Evolutionary conservation across 2,329 filamentous ascomycete genomes (phyloP), one percentile per base, ranked within the genome.

Genomic region (Nothophaeocryptopus gaeumannii): DNA sequence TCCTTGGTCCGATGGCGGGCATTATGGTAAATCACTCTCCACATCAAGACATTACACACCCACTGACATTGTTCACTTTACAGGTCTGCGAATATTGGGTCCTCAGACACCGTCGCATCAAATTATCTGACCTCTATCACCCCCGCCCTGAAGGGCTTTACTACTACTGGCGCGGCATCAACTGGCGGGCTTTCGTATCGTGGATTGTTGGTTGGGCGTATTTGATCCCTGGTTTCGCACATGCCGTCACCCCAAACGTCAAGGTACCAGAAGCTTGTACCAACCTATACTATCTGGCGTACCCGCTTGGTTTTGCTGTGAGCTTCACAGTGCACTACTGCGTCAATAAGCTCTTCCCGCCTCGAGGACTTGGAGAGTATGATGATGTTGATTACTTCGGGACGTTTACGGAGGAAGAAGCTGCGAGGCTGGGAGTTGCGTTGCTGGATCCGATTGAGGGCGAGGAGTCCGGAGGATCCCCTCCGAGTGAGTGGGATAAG

Each of bases 31-130:
- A 26, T 7, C 3, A 26, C 20, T 26, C 20, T 26, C 20, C 20
- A 3, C 7, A 26, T 26, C 3, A 26, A 26, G 20, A 26, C 20
- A 26, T 26, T 26, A 7, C 20, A 26, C 20, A 26, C 20, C 7
- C 20, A 26, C 20, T 26, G 20, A 26, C 20, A 26, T 26, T 3
- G 3, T 26, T 26, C 7, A 26, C 20, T 26, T 26, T 26, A 7
- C 20, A 26, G 20, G 39, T 76, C 11, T 68, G 69, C 29, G 73
- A 77, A 40, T 78, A 78, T 55, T 74, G 73, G 54, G 40, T 77
- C 10, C 61, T 77, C 3, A 66, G 74, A 8, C 46, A 58, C 10
- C 52, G 64, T 44, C 64, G 66, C 20, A 55, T 77, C 39, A 73
- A 74, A 46, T 62, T 78, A 8, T 65, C 66, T 5, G 71, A 76